Evolutionary conservation across 2,329 filamentous ascomycete species (phyloP).

Genomic region (Ophiostoma sp.): DNA sequence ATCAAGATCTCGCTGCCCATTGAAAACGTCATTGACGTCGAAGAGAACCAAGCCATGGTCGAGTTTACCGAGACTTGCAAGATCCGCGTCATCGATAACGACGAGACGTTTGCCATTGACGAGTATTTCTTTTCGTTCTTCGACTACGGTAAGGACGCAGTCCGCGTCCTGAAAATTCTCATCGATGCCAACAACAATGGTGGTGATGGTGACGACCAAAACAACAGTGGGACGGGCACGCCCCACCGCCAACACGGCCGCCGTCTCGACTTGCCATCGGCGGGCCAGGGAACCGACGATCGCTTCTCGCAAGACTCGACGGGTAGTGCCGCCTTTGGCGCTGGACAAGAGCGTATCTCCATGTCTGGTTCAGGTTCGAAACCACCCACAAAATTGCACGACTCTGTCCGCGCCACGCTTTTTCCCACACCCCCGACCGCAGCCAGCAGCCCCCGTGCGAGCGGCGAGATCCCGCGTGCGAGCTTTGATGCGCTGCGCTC

Average conservation of each 20-base stretch:
- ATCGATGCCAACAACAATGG: conserved; percentile 57
- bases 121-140: conserved; percentile 99
- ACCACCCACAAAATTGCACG: conserved; percentile 47
- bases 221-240: not conserved
- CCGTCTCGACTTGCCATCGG: conserved; percentile 11
- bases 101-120: conserved; percentile 92
- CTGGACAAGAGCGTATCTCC: conserved; percentile 29
- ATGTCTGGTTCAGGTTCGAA: not conserved
- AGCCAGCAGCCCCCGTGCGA: conserved; percentile 55
- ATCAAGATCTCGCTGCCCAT: conserved; percentile 94
- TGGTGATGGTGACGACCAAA: conserved; percentile 23
- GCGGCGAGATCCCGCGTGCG: conserved; percentile 52
- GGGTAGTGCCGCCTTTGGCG: conserved; percentile 6
- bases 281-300: conserved; percentile 12
- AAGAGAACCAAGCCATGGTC: conserved; percentile 78
- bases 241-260: conserved; percentile 2
- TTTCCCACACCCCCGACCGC: conserved; percentile 50
- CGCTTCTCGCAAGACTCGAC: conserved; percentile 25
- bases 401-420: conserved; percentile 63
- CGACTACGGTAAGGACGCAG: conserved; percentile 77
- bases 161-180: conserved; percentile 72
- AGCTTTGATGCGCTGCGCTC: conserved; percentile 57
- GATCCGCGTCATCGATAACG: conserved; percentile 87
- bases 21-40: conserved; percentile 85
- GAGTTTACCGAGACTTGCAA: conserved; percentile 94